A percentile compares a stretch with the other conserved stretches of the same genome.
These are phyloP conservation scores for Blastobotrys indianensis DNA, from an alignment of 1,139 yeast species.

Conservation along the genomic window DNA sequence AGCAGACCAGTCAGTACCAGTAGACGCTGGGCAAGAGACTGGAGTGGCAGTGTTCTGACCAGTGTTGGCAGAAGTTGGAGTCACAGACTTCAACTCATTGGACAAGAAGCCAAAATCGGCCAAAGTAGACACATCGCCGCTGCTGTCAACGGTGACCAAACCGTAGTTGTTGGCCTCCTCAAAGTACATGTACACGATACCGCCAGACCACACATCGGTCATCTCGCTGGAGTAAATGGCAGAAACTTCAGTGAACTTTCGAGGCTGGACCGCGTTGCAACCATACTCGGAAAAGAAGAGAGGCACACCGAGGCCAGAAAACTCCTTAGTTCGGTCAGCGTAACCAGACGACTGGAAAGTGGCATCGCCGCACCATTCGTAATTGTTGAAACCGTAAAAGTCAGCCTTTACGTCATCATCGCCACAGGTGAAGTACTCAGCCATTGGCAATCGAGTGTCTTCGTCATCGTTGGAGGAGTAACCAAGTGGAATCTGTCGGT, in stretches of 20 bases:
- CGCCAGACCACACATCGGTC: slow-evolving; percentile 86
- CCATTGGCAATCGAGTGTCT: slow-evolving; percentile 42
- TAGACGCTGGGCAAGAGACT: slow-evolving; percentile 46
- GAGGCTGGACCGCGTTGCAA: slow-evolving; percentile 66
- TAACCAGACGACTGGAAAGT: slow-evolving; percentile 77
- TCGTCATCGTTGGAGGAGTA: slow-evolving; percentile 97
- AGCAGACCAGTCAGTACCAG: slow-evolving; percentile 49
- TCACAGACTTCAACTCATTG: slow-evolving; percentile 44
- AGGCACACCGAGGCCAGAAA: slow-evolving; percentile 61
- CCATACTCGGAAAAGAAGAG: slow-evolving; percentile 91
- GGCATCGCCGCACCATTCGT: slow-evolving; percentile 96
- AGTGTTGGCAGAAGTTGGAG: slow-evolving; percentile 55
- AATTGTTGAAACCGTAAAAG: slow-evolving; percentile 92
- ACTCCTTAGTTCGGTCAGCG: slow-evolving; percentile 65
- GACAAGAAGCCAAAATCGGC: slow-evolving; percentile 53
- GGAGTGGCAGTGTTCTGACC: slow-evolving; percentile 43
- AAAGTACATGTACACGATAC: slow-evolving; percentile 85
- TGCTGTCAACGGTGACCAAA: slow-evolving; percentile 62
- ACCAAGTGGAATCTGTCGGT: slow-evolving; percentile 81
- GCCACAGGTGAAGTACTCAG: slow-evolving; percentile 77
- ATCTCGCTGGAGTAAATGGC: slow-evolving; percentile 46
- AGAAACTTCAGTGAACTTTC: slow-evolving; percentile 72
- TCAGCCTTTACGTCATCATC: slow-evolving; percentile 63
- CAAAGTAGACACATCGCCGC: slow-evolving; percentile 49
- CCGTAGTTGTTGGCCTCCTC: slow-evolving; percentile 91